phyloP scores from a whole-genome alignment of 305 asterid species.

The Fraxinus sp. region DNA sequence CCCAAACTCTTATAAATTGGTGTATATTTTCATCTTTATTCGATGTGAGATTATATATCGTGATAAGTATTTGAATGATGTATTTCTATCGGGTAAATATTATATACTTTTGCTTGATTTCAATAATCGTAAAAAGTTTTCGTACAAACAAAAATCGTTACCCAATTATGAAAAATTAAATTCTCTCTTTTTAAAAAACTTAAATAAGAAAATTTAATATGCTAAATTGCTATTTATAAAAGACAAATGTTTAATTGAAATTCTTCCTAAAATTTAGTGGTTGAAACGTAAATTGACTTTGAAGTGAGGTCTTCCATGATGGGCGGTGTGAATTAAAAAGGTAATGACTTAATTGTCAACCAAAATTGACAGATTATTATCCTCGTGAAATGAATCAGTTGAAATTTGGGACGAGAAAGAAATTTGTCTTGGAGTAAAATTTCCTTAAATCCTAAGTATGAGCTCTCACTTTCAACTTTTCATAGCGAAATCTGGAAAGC shows the following conservation, averaged over 20 bases:
- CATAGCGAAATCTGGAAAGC: no score
- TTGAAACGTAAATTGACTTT: not conserved
- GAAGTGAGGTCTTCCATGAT: not conserved
- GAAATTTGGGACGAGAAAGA: not conserved
- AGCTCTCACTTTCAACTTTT: not conserved
- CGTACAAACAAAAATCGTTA: no score
- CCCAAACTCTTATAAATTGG: no score
- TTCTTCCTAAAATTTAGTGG: not conserved
- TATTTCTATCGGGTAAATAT: not conserved
- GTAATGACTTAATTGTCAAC: not conserved
- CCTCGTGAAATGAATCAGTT: not conserved
- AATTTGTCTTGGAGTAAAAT: not conserved
- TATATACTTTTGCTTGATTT: no score
- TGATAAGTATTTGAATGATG: not conserved
- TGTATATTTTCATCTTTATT: no score
- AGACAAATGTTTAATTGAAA: not conserved
- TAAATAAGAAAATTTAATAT: no score
- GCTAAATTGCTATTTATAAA: no score
- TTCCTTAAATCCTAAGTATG: not conserved
- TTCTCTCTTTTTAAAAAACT: no score
- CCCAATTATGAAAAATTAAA: no score
- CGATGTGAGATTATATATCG: not conserved
- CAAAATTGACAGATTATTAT: not conserved
- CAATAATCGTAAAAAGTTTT: no score
- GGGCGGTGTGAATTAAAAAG: not conserved